A percentile compares a stretch with the other conserved stretches of the same genome.
Conservation (phyloP, 2,329 filamentous ascomycete genomes). For the Dendryphion nanum region DNA sequence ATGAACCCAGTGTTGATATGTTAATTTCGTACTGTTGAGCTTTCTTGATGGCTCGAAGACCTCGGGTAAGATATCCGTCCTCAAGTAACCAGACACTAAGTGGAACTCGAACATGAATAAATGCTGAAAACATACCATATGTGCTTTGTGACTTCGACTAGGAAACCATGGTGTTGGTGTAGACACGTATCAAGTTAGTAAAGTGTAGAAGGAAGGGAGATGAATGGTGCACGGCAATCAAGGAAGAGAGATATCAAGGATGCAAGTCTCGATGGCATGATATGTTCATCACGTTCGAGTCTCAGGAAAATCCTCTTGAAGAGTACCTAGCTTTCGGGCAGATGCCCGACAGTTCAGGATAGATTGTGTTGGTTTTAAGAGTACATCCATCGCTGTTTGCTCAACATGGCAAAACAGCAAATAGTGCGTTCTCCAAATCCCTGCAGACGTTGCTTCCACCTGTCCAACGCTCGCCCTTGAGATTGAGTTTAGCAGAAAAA, state of each 20-base stretch:
- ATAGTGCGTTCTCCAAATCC: conserved; percentile 34
- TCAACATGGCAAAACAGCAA: conserved; percentile 34
- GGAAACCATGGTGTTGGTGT: too few species aligned
- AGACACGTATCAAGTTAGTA: conserved; percentile 3
- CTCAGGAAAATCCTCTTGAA: conserved; percentile 28
- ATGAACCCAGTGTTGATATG: neutral
- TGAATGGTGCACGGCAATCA: conserved; percentile 7
- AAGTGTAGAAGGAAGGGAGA: conserved; percentile 8
- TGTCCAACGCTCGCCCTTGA: conserved; percentile 13
- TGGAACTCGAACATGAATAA: too few species aligned
- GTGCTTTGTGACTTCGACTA: too few species aligned
- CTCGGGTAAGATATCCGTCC: too few species aligned
- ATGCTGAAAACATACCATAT: too few species aligned
- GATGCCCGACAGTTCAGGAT: conserved; percentile 17
- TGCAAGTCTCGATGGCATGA: conserved; percentile 39
- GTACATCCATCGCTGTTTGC: conserved; percentile 39
- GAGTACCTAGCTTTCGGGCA: conserved; percentile 30
- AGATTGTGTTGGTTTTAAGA: conserved; percentile 30
- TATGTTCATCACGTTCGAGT: conserved; percentile 39
- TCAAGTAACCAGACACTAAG: too few species aligned
- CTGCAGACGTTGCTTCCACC: neutral
- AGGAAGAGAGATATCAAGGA: conserved; percentile 12
- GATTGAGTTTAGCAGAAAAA: conserved; percentile 17
- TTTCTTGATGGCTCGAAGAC: too few species aligned
- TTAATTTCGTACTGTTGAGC: too few species aligned